These are phyloP conservation scores for Sugiyamaella mastotermitis DNA, from an alignment of 805 yeast species.

Conservation along the genomic window DNA sequence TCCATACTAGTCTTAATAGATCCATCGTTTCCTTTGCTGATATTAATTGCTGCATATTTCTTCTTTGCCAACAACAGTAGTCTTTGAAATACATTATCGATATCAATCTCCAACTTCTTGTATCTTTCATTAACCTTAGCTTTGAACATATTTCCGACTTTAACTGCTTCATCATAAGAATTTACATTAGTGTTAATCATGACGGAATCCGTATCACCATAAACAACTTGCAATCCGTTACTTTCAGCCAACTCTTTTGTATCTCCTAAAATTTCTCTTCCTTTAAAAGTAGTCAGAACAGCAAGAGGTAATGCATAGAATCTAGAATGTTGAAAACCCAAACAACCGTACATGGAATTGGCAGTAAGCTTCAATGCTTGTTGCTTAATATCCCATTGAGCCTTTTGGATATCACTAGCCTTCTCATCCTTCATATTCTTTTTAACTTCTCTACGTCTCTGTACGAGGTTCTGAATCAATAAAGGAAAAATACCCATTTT, in stretches of 20 bases:
- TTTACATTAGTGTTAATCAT: conserved; percentile 90
- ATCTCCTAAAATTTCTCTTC: conserved; percentile 90
- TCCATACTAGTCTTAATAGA: conserved; percentile 59
- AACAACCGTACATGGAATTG: conserved; percentile 99
- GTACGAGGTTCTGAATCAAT: conserved; percentile 74
- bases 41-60: conserved; percentile 91
- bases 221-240: conserved; percentile 75
- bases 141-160: conserved; percentile 82
- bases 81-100: conserved; percentile 85
- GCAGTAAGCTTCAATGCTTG: conserved; percentile 95
- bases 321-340: conserved; percentile 86
- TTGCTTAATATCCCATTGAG: conserved; percentile 91
- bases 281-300: conserved; percentile 89
- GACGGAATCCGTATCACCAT: conserved; percentile 98
- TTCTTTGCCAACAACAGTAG: conserved; percentile 88
- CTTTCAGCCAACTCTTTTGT: conserved; percentile 90
- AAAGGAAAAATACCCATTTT: conserved; percentile 81
- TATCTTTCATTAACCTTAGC: conserved; percentile 82
- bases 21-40: conserved; percentile 46
- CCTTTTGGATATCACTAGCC: conserved; percentile 46
- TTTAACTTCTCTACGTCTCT: conserved; percentile 90
- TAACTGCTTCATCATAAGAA: conserved; percentile 63
- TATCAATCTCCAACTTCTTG: conserved; percentile 82
- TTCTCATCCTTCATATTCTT: conserved; percentile 71
- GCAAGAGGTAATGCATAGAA: conserved; percentile 96